phyloP scores from a whole-genome alignment of 2,329 filamentous ascomycete genomes.

The Zymoseptoria brevis region DNA sequence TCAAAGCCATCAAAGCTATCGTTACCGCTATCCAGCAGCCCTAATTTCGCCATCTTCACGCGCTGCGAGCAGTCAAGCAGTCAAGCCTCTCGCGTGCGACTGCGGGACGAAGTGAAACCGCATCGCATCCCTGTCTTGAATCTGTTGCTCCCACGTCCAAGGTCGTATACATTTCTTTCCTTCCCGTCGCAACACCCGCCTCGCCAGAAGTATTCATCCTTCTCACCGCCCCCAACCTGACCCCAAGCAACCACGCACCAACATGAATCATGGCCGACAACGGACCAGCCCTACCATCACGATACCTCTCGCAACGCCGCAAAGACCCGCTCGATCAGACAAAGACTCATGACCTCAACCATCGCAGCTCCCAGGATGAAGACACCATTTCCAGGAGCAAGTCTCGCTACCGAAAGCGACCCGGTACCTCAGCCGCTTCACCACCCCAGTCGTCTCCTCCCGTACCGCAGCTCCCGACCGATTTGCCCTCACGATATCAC shows the following conservation, averaged over 20 bases:
- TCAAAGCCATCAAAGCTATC: too few relatives aligned
- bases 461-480: conserved; percentile 4
- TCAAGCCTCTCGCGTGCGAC: too few relatives aligned
- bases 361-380: conserved; percentile 12
- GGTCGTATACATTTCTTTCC: too few relatives aligned
- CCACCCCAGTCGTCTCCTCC: conserved; percentile 4
- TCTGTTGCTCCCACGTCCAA: too few relatives aligned
- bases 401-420: conserved; percentile 27
- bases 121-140: too few relatives aligned
- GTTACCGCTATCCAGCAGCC: too few relatives aligned
- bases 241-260: not conserved
- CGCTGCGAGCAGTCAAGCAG: too few relatives aligned
- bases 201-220: not conserved
- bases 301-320: conserved; percentile 16
- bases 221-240: not conserved
- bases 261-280: conserved; percentile 16
- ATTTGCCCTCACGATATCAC: conserved; percentile 15
- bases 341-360: conserved; percentile 3
- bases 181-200: too few relatives aligned
- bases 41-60: too few relatives aligned
- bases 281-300: conserved; percentile 10
- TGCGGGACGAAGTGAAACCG: too few relatives aligned
- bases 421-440: conserved; percentile 3
- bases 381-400: conserved; percentile 22
- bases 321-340: conserved; percentile 9